Evolutionary conservation across 345 rosid genomes (phyloP).

Genomic region (Pseudoturritis turrita): DNA sequence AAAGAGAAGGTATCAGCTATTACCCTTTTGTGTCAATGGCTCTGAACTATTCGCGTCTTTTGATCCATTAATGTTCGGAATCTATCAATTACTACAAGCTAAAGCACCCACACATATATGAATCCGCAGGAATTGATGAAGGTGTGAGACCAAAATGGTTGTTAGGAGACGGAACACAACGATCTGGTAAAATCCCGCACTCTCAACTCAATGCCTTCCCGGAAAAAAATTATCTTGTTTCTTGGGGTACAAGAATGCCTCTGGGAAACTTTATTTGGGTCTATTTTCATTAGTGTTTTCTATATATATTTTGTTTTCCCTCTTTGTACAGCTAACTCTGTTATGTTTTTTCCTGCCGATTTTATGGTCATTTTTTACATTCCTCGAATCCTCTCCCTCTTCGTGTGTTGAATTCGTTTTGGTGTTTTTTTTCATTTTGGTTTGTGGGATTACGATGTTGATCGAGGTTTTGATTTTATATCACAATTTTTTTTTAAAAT

Average conservation of each 20-base stretch:
- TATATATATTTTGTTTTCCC: neutral
- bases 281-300: neutral
- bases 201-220: neutral
- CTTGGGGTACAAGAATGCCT: slow-evolving; percentile 8
- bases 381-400: neutral
- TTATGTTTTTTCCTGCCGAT: neutral
- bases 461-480: neutral
- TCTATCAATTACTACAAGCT: neutral
- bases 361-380: neutral
- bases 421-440: neutral
- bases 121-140: slow-evolving; percentile 29
- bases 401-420: neutral
- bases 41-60: neutral
- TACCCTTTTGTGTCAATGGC: neutral
- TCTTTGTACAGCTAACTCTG: slow-evolving; percentile 19
- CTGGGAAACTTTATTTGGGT: neutral
- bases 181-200: slow-evolving; percentile 14
- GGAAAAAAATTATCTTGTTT: neutral
- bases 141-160: slow-evolving; percentile 7
- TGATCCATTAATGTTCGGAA: neutral
- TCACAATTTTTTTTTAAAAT: no score
- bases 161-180: neutral
- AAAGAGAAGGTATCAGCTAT: slow-evolving; percentile 71
- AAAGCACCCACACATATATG: neutral
- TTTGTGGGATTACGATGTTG: neutral